These are phyloP conservation scores for Populus tomentosa DNA, from an alignment of 441 rosid genomes.

Conservation along the genomic window DNA sequence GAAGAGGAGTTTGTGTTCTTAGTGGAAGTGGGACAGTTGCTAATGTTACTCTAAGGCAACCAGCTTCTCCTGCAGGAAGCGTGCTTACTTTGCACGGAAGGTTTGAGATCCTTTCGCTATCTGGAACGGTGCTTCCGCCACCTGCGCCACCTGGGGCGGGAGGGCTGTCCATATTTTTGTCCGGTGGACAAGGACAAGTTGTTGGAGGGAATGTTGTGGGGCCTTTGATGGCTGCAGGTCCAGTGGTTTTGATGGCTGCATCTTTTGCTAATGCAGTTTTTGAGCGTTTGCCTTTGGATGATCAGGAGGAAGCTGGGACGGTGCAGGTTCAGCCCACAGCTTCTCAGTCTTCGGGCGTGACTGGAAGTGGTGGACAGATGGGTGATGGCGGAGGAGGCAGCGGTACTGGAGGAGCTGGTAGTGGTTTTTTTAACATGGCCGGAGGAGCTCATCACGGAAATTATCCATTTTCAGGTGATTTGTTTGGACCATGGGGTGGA, in stretches of 20 bases:
- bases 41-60: constrained; percentile 61
- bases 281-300: constrained; percentile 61
- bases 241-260: constrained; percentile 57
- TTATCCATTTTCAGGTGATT: constrained; percentile 54
- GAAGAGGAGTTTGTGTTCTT: constrained; percentile 66
- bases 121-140: constrained; percentile 77
- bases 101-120: constrained; percentile 69
- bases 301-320: constrained; percentile 28
- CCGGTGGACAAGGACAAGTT: constrained; percentile 65
- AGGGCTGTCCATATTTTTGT: constrained; percentile 50
- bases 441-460: constrained; percentile 35
- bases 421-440: constrained; percentile 26
- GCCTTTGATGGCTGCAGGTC: constrained; percentile 47
- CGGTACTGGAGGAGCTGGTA: constrained; percentile 16
- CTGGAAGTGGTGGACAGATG: constrained; percentile 41
- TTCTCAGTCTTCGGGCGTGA: constrained; percentile 61
- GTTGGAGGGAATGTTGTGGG: constrained; percentile 63
- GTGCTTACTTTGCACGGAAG: constrained; percentile 71
- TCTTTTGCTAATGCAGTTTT: constrained; percentile 61
- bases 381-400: constrained; percentile 39
- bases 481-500: constrained; percentile 61
- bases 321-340: constrained; percentile 40
- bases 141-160: constrained; percentile 74
- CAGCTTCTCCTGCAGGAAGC: constrained; percentile 48
- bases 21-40: constrained; percentile 63